Conservation (phyloP, 2,329 filamentous ascomycete genomes). For the Geosmithia morbida region DNA sequence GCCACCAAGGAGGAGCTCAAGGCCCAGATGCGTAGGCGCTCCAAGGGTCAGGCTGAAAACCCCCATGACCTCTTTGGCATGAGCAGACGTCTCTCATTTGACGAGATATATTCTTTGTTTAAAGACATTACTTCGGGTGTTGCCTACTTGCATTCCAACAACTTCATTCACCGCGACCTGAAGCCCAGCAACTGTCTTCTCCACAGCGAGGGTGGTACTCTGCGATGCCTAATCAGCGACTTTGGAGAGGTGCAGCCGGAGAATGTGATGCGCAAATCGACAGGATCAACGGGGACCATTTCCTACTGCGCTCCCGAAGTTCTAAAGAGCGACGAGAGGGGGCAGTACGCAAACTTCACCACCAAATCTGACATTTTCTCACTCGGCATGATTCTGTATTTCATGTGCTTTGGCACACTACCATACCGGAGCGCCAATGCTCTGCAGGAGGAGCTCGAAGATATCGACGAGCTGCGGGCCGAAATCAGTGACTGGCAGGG, state of each 20-base stretch:
- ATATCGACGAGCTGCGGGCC: conserved; percentile 67
- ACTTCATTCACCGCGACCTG: conserved; percentile 90
- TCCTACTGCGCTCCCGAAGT: conserved; percentile 97
- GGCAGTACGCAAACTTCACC: conserved; percentile 81
- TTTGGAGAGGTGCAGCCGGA: conserved; percentile 93
- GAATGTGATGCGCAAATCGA: conserved; percentile 69
- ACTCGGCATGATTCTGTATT: conserved; percentile 94
- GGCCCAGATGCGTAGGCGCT: conserved; percentile 68
- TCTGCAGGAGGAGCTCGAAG: conserved; percentile 81
- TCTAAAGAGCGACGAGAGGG: conserved; percentile 50
- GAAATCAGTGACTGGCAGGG: conserved; percentile 84
- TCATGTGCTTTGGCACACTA: conserved; percentile 85
- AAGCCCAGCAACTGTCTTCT: conserved; percentile 94
- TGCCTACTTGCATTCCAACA: conserved; percentile 76
- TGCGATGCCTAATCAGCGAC: conserved; percentile 83
- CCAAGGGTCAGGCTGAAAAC: conserved; percentile 59
- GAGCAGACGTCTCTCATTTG: conserved; percentile 46
- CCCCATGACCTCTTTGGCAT: conserved; percentile 30
- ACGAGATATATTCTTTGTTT: conserved; percentile 95
- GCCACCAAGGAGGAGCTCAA: conserved; percentile 76
- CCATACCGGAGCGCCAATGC: conserved; percentile 77
- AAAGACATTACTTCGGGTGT: conserved; percentile 87
- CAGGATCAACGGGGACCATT: conserved; percentile 87
- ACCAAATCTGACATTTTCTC: conserved; percentile 98
- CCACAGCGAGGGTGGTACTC: conserved; percentile 56